Conservation (phyloP, 1,284 basidiomycete species). For the Somion occarium region DNA sequence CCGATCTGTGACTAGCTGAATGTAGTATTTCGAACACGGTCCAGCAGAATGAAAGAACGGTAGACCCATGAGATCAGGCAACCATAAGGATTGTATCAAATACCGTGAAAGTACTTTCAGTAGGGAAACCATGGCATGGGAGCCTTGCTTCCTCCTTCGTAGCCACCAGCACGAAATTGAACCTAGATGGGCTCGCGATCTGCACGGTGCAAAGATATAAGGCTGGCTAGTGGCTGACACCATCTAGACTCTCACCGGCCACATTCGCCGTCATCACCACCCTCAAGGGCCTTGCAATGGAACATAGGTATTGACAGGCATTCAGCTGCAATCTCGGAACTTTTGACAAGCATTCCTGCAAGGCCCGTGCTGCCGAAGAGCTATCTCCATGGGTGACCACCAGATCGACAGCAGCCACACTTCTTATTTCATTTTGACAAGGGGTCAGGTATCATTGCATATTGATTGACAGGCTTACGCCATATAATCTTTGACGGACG, state of each 20-base stretch:
- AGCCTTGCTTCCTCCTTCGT: background rate
- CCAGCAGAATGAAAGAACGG: too few relatives aligned
- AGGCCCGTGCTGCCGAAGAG: background rate
- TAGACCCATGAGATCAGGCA: background rate
- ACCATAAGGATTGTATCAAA: background rate
- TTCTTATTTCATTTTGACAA: too few relatives aligned
- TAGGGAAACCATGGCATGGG: background rate
- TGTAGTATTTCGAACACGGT: too few relatives aligned
- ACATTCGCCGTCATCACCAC: background rate
- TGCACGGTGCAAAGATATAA: background rate
- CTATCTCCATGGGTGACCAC: background rate
- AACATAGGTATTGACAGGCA: background rate
- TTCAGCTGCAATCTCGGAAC: background rate
- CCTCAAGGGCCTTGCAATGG: background rate
- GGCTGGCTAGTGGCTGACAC: background rate
- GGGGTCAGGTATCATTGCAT: too few relatives aligned
- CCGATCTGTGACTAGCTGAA: too few relatives aligned
- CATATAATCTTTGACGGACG: too few relatives aligned
- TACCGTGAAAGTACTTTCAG: background rate
- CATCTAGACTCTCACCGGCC: background rate
- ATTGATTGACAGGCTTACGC: too few relatives aligned
- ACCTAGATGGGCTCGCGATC: background rate
- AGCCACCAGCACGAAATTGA: background rate
- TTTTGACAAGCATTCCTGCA: background rate
- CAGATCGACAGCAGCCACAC: background rate